phyloP scores from a whole-genome alignment of 1,139 yeast genomes.

The Saccharomyces hybrid region DNA sequence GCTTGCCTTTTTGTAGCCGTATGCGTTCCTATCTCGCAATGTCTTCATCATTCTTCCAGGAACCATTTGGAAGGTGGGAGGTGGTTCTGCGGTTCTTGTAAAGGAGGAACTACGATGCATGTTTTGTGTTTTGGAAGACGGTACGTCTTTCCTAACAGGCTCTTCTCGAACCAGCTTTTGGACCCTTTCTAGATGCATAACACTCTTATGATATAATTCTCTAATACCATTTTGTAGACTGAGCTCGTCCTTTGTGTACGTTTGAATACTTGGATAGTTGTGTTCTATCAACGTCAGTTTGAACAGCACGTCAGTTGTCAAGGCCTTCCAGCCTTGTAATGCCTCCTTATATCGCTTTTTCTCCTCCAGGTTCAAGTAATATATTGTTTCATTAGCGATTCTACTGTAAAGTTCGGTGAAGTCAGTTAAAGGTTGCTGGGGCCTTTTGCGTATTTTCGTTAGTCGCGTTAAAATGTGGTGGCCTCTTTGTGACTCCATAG shows the following conservation, averaged over 20 bases:
- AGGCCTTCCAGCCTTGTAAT: constrained; percentile 61
- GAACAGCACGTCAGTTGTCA: constrained; percentile 53
- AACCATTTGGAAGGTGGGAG: neutral
- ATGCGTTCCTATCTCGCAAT: constrained; percentile 7
- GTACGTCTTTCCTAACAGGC: constrained; percentile 7
- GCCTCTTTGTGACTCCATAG: constrained; percentile 19
- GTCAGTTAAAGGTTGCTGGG: constrained; percentile 50
- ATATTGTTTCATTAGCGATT: constrained; percentile 50
- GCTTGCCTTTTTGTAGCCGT: neutral
- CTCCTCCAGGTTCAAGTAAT: constrained; percentile 52
- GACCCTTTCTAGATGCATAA: constrained; percentile 35
- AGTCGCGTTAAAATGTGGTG: constrained; percentile 23
- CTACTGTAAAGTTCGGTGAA: constrained; percentile 56
- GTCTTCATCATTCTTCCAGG: constrained; percentile 14
- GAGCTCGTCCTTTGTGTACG: constrained; percentile 39
- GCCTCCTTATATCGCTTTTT: constrained; percentile 47
- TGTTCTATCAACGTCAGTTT: constrained; percentile 51
- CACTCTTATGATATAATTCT: constrained; percentile 30
- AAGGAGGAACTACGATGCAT: neutral
- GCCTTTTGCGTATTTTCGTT: constrained; percentile 42
- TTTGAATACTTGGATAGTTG: constrained; percentile 31
- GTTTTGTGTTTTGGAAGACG: constrained; percentile 1
- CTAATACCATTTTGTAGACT: constrained; percentile 34
- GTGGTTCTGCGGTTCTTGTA: neutral
- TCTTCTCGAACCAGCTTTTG: constrained; percentile 14